Evolutionary conservation across 2,329 filamentous ascomycete genomes (phyloP).

Genomic region (Cladosporium colombiae): DNA sequence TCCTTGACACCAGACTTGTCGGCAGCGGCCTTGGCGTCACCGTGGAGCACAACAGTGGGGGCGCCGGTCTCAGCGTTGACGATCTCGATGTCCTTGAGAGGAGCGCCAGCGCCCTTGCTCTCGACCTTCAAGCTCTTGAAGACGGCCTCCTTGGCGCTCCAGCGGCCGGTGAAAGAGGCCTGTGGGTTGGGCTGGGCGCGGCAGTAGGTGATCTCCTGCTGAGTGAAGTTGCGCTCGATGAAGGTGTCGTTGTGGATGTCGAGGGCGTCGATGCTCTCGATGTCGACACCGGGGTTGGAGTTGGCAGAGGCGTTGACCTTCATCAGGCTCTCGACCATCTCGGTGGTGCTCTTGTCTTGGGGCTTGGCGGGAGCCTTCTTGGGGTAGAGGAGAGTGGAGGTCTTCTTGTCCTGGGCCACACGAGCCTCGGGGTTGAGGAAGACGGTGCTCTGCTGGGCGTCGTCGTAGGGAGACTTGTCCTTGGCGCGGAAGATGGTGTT

Average conservation of each 20-base stretch:
- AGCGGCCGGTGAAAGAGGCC: constrained; percentile 90
- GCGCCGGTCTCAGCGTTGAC: constrained; percentile 76
- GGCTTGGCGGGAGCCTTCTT: constrained; percentile 66
- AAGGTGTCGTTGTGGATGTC: constrained; percentile 95
- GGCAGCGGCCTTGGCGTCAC: constrained; percentile 80
- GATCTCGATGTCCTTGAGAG: constrained; percentile 94
- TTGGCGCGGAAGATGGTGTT: constrained; percentile 98
- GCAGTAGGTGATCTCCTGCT: constrained; percentile 83
- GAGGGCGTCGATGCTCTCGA: constrained; percentile 83
- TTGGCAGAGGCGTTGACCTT: constrained; percentile 56
- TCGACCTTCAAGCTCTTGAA: constrained; percentile 93
- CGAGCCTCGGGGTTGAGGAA: constrained; percentile 94
- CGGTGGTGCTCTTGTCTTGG: constrained; percentile 65
- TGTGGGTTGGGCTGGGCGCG: constrained; percentile 74
- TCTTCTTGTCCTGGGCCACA: constrained; percentile 83
- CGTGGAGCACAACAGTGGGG: constrained; percentile 80
- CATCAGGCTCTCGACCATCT: constrained; percentile 76
- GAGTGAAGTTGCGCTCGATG: constrained; percentile 90
- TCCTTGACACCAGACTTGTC: constrained; percentile 82
- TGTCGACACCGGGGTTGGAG: constrained; percentile 89
- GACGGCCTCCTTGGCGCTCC: constrained; percentile 97
- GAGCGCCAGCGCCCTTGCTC: constrained; percentile 83
- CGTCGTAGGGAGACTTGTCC: constrained; percentile 83
- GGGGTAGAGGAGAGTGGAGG: constrained; percentile 73
- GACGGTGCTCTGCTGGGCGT: constrained; percentile 80